These are phyloP conservation scores for Talaromyces atroroseus DNA, from an alignment of 2,329 filamentous ascomycete species.

Conservation along the genomic window DNA sequence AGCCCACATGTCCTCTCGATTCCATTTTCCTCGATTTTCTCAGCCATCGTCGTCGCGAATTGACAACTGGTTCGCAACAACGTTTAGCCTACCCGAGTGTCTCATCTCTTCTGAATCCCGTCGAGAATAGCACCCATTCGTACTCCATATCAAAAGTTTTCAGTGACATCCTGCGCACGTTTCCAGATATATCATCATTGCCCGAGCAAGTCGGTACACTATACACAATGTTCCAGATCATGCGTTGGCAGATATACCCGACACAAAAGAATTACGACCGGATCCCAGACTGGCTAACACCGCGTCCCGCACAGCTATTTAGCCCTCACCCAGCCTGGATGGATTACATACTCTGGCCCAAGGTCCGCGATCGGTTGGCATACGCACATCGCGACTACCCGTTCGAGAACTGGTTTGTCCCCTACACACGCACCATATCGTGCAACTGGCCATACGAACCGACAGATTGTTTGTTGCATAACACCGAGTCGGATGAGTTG, in stretches of 20 bases:
- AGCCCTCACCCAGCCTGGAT: slow-evolving; percentile 72
- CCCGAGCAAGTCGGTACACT: slow-evolving; percentile 78
- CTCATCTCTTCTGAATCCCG: slow-evolving; percentile 69
- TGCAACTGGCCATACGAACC: slow-evolving; percentile 82
- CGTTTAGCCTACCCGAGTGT: slow-evolving; percentile 77
- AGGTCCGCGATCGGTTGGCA: slow-evolving; percentile 64
- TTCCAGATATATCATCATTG: slow-evolving; percentile 69
- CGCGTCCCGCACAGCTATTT: slow-evolving; percentile 60
- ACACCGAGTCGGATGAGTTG: slow-evolving; percentile 53
- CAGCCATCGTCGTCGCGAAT: slow-evolving; percentile 59
- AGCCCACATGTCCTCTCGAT: slow-evolving; percentile 71
- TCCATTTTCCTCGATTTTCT: slow-evolving; percentile 75
- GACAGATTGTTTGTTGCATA: slow-evolving; percentile 60
- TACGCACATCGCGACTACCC: slow-evolving; percentile 51
- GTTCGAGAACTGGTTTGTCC: slow-evolving; percentile 79
- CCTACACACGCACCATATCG: slow-evolving; percentile 68
- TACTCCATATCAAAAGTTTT: slow-evolving; percentile 81
- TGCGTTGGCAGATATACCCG: slow-evolving; percentile 79
- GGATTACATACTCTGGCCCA: slow-evolving; percentile 74
- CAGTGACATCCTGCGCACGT: slow-evolving; percentile 78
- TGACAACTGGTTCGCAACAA: slow-evolving; percentile 56
- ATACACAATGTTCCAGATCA: slow-evolving; percentile 80
- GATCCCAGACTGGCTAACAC: slow-evolving; percentile 67
- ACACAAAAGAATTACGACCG: slow-evolving; percentile 73
- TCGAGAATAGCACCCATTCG: slow-evolving; percentile 50